Evolutionary conservation across 2,329 filamentous ascomycete species (phyloP), one percentile per base, ranked within the genome.

Genomic region (Fusarium temperatum): DNA sequence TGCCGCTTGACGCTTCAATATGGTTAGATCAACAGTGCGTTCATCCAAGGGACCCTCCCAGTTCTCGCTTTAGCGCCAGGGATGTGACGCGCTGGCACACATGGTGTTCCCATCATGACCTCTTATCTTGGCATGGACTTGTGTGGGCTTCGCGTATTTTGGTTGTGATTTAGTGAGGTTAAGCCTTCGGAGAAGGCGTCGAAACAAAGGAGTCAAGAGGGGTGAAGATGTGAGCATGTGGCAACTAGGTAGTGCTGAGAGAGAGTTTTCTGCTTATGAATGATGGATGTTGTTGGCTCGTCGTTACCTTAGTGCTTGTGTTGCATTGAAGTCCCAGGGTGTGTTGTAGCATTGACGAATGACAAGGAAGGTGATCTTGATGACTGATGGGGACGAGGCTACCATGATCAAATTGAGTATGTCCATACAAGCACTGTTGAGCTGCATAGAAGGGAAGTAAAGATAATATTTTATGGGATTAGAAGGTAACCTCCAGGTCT

Each of bases 51-150:
- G 54, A 44, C 30, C 61, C 36, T 70, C 42, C 61, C 30, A 55
- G 48, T 48, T 41, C 47, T 60, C 42, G 35, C 67, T 44, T 62
- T 62, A 57, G 57, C 39, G 63, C 47, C 48, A 67, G 70, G 63
- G 56, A 58, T 62, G 67, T 64, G 75, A 73, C 70, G 63, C 56
- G 67, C 58, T 63, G 59, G 47, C 26, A 51, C 53, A 66, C 53
- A 55, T 24, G 38, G 17, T 48, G 53, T 70, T 56, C 42, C 50
- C 65, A 66, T 69, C 68, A 54, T 66, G 65, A 64, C 66, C 50
- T 72, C 45, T 54, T 32, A 51, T 41, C 39, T 65, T 65, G 55
- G 70, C 60, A 64, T 47, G 56, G 54, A 64, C 63, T 64, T 69
- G 48, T 50, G 53, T 63, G 45, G 38, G 56, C 22, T 66, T 65